Conservation (phyloP, 371 early-diverging fungal genomes). For the Mortierella sp. region DNA sequence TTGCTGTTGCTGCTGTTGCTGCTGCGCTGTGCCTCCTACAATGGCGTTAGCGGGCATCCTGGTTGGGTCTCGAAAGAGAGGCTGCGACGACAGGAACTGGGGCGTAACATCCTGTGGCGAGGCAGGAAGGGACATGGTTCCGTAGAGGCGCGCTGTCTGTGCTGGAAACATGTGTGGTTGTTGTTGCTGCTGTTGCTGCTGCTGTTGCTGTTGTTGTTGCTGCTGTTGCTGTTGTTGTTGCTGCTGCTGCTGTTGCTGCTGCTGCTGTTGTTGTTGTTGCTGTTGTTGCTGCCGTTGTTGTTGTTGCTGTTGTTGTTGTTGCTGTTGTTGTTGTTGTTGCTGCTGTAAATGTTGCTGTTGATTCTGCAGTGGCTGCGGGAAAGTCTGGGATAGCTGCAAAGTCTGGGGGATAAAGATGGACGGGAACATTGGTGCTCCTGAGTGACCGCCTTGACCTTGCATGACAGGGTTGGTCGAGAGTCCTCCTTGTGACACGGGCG, state of each 20-base stretch:
- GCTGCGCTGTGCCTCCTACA: conserved; percentile 4
- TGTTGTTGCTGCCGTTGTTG: conserved; percentile 20
- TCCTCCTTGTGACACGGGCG: background rate
- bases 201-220: background rate
- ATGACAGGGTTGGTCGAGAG: conserved; percentile 13
- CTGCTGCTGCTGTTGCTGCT: background rate
- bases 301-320: background rate
- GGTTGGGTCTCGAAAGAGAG: conserved; percentile 9
- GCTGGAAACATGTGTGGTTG: background rate
- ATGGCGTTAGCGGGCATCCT: conserved; percentile 6
- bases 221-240: conserved; percentile 17
- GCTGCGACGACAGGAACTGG: conserved; percentile 18
- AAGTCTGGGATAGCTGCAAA: conserved; percentile 15
- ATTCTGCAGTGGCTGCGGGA: conserved; percentile 7
- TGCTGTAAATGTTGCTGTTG: conserved; percentile 20
- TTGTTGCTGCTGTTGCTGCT: no score
- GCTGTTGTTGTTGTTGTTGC: conserved; percentile 12
- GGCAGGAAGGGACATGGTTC: conserved; percentile 36
- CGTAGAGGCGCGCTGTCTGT: conserved; percentile 18
- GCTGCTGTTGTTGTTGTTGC: background rate
- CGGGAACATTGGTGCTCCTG: conserved; percentile 22
- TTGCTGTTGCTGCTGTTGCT: no score
- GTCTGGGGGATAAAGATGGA: conserved; percentile 33
- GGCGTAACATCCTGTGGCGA: conserved; percentile 34
- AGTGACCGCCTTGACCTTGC: conserved; percentile 5